Base-by-base conservation (phyloP, 2,329 filamentous ascomycete species). In the Trichoderma brevicompactum region DNA sequence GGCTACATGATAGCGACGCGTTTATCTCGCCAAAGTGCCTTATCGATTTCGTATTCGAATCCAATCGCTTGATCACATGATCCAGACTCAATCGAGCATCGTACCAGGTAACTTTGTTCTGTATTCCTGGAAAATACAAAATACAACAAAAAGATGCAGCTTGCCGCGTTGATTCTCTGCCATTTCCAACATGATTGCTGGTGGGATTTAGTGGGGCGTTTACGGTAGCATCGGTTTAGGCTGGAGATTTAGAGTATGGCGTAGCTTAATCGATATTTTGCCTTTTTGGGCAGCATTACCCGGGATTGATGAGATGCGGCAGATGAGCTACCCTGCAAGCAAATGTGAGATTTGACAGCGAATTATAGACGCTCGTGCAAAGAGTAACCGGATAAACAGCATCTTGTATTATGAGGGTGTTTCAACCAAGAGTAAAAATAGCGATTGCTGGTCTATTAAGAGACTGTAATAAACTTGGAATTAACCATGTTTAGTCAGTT, bases 231-330 rank as follows among this genome's bases (percentile, higher is more conserved):
- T n/a, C 41, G 10, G 36, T 43, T 52, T 34, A 52, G 58, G 58
- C 44, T 38, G 32, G 4, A 12, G 43, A 49, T 40, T 19, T 38
- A 19, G 43, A 19, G 10, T 43, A 32, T n/a, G 23, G 40, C n/a
- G 34, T 19, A 52, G 58, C 58, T 50, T 8, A 61, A 61, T 34
- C 46, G 46, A 61, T 52, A 61, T 34, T 61, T 52, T 52, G 2
- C 58, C 19, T 8, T 13, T 61, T 61, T 10, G 46, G 58, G 58
- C 44, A 52, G 36, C 58, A 61, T 50, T 41, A 32, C 19, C 58
- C 46, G 58, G 43, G 55, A n/a, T 13, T n/a, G 36, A 32, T n/a
- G 36, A 36, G 36, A 52, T 41, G 15, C 41, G 7, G n/a, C 40
- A 46, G 32, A 53, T 53, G 19, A 15, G 32, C 28, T 52, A 28